Percentiles rank a stretch among this genome's conserved stretches.
These are phyloP conservation scores for Miamiensis avidus DNA, from an alignment of 169 alveolate genomes.

Conservation along the genomic window DNA sequence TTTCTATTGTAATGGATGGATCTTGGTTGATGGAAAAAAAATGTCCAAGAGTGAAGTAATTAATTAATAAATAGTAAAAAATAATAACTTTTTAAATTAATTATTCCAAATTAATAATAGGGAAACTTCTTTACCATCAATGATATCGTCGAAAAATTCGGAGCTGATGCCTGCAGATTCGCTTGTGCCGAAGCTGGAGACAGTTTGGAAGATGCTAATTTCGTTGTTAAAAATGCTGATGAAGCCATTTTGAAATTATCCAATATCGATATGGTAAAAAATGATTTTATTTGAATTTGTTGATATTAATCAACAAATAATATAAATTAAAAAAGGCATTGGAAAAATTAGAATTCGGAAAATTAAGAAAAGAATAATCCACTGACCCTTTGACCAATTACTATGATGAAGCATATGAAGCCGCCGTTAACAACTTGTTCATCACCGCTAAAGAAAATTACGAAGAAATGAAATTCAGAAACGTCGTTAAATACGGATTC, in stretches of 20 bases:
- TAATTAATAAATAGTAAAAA: too few relatives aligned
- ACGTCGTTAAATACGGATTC: constrained; percentile 74
- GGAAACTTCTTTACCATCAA: constrained; percentile 97
- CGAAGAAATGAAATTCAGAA: constrained; percentile 80
- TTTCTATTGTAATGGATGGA: constrained; percentile 97
- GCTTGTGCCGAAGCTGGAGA: constrained; percentile 99
- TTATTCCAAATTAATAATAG: constrained; percentile 45
- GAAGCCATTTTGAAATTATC: constrained; percentile 82
- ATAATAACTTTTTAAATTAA: too few relatives aligned
- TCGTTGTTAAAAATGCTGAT: constrained; percentile 83
- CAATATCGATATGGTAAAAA: constrained; percentile 63
- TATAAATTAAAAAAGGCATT: constrained; percentile 72
- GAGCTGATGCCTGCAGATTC: constrained; percentile 98
- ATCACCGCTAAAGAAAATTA: constrained; percentile 49
- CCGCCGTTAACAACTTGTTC: constrained; percentile 65
- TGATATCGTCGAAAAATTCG: constrained; percentile 90
- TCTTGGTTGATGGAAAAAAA: constrained; percentile 95
- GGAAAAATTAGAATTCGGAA: constrained; percentile 24
- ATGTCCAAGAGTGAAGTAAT: constrained; percentile 89
- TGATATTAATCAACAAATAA: too few relatives aligned
- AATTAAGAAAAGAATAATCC: constrained; percentile 41
- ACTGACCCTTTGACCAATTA: constrained; percentile 29
- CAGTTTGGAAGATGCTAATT: constrained; percentile 96
- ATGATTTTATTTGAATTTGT: background rate
- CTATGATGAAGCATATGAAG: constrained; percentile 63